Evolutionary conservation across 2,329 filamentous ascomycete species (phyloP).

Genomic region (Cladosporium sp.): DNA sequence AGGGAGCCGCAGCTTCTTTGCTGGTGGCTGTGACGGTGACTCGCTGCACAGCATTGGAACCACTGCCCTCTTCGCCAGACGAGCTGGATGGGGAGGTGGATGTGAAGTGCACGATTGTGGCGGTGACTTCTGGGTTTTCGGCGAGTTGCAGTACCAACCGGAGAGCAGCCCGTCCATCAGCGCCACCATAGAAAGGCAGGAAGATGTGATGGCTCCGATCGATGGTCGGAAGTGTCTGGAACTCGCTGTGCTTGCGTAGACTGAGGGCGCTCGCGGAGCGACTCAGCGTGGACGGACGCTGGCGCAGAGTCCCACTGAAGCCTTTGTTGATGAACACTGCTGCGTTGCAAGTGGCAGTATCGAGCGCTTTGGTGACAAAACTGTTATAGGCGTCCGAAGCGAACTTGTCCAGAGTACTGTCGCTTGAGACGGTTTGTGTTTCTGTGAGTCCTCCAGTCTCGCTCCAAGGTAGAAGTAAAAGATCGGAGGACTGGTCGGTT

Average conservation of each 20-base stretch:
- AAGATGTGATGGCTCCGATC: slow-evolving; percentile 79
- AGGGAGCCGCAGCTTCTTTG: neutral
- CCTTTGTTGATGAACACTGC: slow-evolving; percentile 76
- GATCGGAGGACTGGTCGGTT: slow-evolving; percentile 51
- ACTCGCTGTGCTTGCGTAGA: slow-evolving; percentile 52
- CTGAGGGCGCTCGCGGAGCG: slow-evolving; percentile 57
- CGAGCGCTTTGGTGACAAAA: slow-evolving; percentile 66
- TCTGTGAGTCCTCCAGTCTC: slow-evolving; percentile 74
- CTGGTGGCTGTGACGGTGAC: slow-evolving; percentile 5
- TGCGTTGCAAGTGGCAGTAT: slow-evolving; percentile 59
- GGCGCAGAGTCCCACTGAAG: slow-evolving; percentile 48
- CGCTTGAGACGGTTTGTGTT: slow-evolving; percentile 46
- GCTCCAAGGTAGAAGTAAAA: slow-evolving; percentile 84
- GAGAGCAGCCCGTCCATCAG: slow-evolving; percentile 75
- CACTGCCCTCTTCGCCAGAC: neutral
- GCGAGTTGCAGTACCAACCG: slow-evolving; percentile 79
- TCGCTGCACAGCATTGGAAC: neutral
- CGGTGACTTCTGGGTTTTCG: slow-evolving; percentile 72
- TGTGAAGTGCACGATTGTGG: slow-evolving; percentile 63
- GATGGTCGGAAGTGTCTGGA: slow-evolving; percentile 52
- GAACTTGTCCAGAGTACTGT: slow-evolving; percentile 56
- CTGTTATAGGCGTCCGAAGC: slow-evolving; percentile 59
- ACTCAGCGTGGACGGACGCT: slow-evolving; percentile 36
- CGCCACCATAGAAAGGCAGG: slow-evolving; percentile 78
- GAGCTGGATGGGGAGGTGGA: neutral